Percentiles rank a stretch among this genome's conserved stretches.
Evolutionary conservation across 225 moss, liverwort and hornwort species (phyloP).

Genomic region (Pleurozium schreberi): DNA sequence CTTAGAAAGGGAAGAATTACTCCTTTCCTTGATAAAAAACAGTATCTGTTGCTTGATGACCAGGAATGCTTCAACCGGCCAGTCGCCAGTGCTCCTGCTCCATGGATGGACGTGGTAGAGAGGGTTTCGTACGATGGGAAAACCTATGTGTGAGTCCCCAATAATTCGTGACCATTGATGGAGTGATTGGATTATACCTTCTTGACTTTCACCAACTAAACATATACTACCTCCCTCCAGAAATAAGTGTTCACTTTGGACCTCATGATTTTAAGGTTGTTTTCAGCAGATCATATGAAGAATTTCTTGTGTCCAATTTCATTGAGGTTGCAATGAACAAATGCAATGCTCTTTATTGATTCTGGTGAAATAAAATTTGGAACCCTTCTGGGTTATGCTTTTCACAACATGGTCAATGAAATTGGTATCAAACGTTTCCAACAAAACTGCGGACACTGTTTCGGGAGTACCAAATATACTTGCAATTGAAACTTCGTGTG

Average conservation of each 20-base stretch:
- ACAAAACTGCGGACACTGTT: background rate
- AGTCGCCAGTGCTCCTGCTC: slow-evolving; percentile 66
- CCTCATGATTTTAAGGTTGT: background rate
- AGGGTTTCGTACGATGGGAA: slow-evolving; percentile 44
- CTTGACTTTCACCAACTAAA: background rate
- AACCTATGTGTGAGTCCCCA: slow-evolving; percentile 41
- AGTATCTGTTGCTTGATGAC: background rate
- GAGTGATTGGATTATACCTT: background rate
- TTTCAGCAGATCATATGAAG: background rate
- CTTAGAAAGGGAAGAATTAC: background rate
- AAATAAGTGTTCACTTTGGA: background rate
- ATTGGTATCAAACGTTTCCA: background rate
- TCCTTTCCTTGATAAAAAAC: background rate
- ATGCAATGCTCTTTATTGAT: background rate
- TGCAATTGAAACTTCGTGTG: background rate
- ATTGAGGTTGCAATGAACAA: background rate
- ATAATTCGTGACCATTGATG: background rate
- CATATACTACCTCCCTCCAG: background rate
- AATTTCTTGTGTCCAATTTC: background rate
- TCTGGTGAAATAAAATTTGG: background rate
- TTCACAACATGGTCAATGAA: background rate
- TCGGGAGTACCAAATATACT: background rate
- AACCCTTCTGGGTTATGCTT: background rate
- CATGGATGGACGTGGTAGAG: slow-evolving; percentile 84
- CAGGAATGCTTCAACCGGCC: slow-evolving; percentile 85